A percentile compares a stretch with the other conserved stretches of the same genome.
Conservation (phyloP, 2,329 filamentous ascomycete species). For the Corinectria fuckeliana region DNA sequence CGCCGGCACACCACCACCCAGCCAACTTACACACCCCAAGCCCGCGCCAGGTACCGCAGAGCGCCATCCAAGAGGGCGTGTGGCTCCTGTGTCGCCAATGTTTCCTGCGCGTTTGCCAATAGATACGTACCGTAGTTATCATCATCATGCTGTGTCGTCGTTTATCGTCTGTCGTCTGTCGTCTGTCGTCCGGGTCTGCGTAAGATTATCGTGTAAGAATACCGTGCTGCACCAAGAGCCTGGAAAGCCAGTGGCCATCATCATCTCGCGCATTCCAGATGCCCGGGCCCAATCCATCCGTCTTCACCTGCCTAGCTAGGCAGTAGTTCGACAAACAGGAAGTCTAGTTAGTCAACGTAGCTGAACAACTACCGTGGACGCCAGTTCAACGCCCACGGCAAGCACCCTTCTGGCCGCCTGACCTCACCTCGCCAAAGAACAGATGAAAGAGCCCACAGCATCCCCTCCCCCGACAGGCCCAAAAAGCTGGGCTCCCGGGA, state of each 20-base stretch:
- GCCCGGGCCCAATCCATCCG: too few species aligned
- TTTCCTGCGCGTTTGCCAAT: not conserved
- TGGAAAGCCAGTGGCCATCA: not conserved
- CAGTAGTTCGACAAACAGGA: slow-evolving; percentile 7
- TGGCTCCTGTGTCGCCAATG: not conserved
- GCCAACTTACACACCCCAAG: not conserved
- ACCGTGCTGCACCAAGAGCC: not conserved
- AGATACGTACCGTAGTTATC: too few species aligned
- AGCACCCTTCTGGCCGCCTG: not conserved
- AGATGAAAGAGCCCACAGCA: not conserved
- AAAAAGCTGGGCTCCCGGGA: slow-evolving; percentile 21
- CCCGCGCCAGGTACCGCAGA: not conserved
- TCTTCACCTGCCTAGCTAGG: slow-evolving; percentile 11
- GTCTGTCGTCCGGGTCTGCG: not conserved
- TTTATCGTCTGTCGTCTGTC: not conserved
- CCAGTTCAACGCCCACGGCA: not conserved
- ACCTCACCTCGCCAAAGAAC: not conserved
- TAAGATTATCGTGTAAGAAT: too few species aligned
- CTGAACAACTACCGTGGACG: slow-evolving; percentile 14
- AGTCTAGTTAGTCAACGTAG: too few species aligned
- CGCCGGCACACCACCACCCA: not conserved
- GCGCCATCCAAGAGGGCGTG: not conserved
- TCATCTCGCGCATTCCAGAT: not conserved
- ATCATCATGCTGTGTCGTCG: not conserved
- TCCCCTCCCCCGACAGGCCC: slow-evolving; percentile 15